Evolutionary conservation across 768 basidiomycete genomes (phyloP), one percentile per base, ranked within the genome.

Genomic region (Dacryopinax primogenitus): DNA sequence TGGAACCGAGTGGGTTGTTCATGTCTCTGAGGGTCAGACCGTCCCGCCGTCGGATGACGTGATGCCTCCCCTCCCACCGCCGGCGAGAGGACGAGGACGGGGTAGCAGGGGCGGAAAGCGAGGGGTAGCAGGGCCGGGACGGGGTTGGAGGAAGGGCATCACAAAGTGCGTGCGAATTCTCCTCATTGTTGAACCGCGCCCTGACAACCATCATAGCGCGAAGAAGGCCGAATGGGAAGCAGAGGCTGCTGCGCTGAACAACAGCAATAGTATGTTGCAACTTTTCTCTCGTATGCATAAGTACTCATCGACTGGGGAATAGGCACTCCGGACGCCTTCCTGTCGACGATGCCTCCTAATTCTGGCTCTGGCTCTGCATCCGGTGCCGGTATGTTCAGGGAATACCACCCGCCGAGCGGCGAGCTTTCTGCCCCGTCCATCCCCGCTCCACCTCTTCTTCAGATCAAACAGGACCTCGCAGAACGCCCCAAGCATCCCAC

Each of bases 1-100:
- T 18, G 28, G 18, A 3, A 37, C 66, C 62, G 68, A 68, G 33
- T 68, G 51, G 66, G 35, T 65, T 51, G 18, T 67, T 62, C 9
- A 45, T 39, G 21, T 66, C 68, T 21, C 66, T 66, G 64, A 35
- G 58, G 21, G 64, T 1, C 63, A 33, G 35, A 34, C 51, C 1
- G 12, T 33, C 39, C 62, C 45, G 3, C 64, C 47, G 28, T 37
- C 47, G 37, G 61, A 44, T 16, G 62, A 47, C 64, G 61, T 0
- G 18, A 39, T 30, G n/a, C 21, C 64, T 15, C 36, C 64, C 15
- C 21, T 28, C 26, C 2, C 35, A 28, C 18, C 63, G 23, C 39
- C 62, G 1, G 39, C 28, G 33, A 33, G 39, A 34, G 51, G 51
- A 4, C 51, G 51, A 6, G 51, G 51, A 3, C 51, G 51, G 26